phyloP scores from a whole-genome alignment of 2,329 filamentous ascomycete species.

The Venturiaceae sp. region DNA sequence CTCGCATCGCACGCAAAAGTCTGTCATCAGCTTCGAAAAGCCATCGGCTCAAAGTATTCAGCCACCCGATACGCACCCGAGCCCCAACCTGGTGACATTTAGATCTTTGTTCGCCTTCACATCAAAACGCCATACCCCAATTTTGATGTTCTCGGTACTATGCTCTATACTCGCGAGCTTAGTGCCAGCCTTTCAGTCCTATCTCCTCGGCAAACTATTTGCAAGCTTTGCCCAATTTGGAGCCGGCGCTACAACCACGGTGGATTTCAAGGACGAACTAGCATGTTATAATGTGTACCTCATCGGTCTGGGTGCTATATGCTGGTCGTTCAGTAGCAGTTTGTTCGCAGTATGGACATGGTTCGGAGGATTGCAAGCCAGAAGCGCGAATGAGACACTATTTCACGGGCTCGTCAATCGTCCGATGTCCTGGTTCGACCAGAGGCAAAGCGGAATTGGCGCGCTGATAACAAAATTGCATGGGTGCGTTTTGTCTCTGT shows the following conservation, averaged over 20 bases:
- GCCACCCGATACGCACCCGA: not conserved
- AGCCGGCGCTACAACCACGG: conserved; percentile 37
- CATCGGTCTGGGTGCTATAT: conserved; percentile 50
- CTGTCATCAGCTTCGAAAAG: not conserved
- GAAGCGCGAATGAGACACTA: conserved; percentile 50
- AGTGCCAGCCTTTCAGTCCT: conserved; percentile 54
- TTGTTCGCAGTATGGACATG: conserved; percentile 64
- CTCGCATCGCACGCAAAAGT: not conserved
- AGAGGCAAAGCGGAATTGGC: conserved; percentile 57
- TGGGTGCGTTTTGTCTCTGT: conserved; percentile 43
- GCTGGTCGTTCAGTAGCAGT: conserved; percentile 56
- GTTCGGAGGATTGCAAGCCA: conserved; percentile 75
- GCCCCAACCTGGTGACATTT: conserved; percentile 26
- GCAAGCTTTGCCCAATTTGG: conserved; percentile 59
- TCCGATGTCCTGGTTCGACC: conserved; percentile 76
- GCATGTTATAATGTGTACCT: conserved; percentile 33
- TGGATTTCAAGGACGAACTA: conserved; percentile 40
- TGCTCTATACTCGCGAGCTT: conserved; percentile 51
- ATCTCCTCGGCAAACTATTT: conserved; percentile 69
- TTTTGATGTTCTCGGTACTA: conserved; percentile 45
- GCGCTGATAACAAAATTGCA: conserved; percentile 65
- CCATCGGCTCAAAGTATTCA: not conserved
- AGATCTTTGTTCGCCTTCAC: conserved; percentile 64
- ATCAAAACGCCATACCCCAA: conserved; percentile 45
- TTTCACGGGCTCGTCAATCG: conserved; percentile 62